phyloP scores from a whole-genome alignment of 1,284 basidiomycete genomes.

The Cryptococcus sp. region DNA sequence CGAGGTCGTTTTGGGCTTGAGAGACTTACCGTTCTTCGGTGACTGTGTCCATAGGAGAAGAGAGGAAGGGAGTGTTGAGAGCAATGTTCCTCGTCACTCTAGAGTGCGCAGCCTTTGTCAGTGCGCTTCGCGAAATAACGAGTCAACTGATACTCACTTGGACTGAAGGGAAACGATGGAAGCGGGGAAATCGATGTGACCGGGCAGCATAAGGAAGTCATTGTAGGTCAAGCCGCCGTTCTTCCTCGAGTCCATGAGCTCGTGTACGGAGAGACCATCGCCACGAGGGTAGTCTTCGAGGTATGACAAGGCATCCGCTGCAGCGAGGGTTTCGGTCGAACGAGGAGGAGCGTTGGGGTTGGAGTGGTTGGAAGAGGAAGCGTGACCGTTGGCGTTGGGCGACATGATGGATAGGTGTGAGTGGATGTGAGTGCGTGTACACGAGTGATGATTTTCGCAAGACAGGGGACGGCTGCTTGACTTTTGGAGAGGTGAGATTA shows the following conservation, averaged over 20 bases:
- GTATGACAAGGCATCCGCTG: conserved; percentile 64
- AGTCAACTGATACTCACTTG: conserved; percentile 39
- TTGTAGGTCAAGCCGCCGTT: conserved; percentile 98
- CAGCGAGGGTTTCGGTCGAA: conserved; percentile 18
- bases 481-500: too few species aligned
- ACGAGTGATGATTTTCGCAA: too few species aligned
- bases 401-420: conserved; percentile 7
- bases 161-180: conserved; percentile 78
- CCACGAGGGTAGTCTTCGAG: conserved; percentile 69
- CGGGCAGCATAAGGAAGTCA: conserved; percentile 90
- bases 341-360: conserved; percentile 26
- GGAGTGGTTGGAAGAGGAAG: conserved; percentile 7
- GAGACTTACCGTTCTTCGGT: conserved; percentile 72
- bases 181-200: conserved; percentile 87
- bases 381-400: conserved; percentile 7
- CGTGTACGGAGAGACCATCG: conserved; percentile 84
- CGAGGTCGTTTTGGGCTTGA: neutral
- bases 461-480: too few species aligned
- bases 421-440: too few species aligned
- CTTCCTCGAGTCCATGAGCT: conserved; percentile 85
- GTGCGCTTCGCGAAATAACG: too few species aligned
- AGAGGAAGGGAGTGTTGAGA: conserved; percentile 95
- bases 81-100: conserved; percentile 85
- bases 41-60: conserved; percentile 99
- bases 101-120: neutral